phyloP scores from a whole-genome alignment of 768 basidiomycete genomes.

The Calvatia gigantea region DNA sequence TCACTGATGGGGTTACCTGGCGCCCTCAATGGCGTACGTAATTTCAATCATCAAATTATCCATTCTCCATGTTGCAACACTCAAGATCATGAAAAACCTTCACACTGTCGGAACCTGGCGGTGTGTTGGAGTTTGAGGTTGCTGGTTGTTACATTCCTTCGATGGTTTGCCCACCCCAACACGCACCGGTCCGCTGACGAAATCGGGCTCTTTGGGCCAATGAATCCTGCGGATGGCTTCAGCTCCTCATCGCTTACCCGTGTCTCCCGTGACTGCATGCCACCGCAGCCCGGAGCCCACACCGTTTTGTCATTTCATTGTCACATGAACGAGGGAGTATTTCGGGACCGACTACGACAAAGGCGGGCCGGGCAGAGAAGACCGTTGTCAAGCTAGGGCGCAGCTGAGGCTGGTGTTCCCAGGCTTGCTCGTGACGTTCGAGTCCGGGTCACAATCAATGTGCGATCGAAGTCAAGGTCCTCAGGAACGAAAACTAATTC shows the following conservation, averaged over 20 bases:
- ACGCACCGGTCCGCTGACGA: too few relatives aligned
- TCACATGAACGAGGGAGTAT: not conserved
- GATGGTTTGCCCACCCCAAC: too few relatives aligned
- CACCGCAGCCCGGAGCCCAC: too few relatives aligned
- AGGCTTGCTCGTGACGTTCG: constrained; percentile 28
- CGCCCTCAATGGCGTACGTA: not conserved
- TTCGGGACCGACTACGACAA: constrained; percentile 26
- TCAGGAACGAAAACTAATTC: constrained; percentile 28
- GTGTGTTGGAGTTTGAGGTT: constrained; percentile 95
- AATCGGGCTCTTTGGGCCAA: too few relatives aligned
- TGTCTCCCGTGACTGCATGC: too few relatives aligned
- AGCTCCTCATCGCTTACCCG: too few relatives aligned
- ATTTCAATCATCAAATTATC: not conserved
- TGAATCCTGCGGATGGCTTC: too few relatives aligned
- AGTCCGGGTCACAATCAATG: constrained; percentile 18
- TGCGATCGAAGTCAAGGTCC: constrained; percentile 29
- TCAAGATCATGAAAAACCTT: too few relatives aligned
- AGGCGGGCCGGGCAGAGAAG: constrained; percentile 21
- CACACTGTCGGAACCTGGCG: constrained; percentile 86
- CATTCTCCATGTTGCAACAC: too few relatives aligned
- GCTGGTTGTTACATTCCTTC: too few relatives aligned
- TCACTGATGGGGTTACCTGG: not conserved
- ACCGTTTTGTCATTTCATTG: not conserved
- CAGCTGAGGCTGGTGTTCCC: not conserved
- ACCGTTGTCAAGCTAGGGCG: constrained; percentile 16